These are phyloP conservation scores for Xylariaceae sp. DNA, from an alignment of 2,329 filamentous ascomycete species.

Conservation along the genomic window DNA sequence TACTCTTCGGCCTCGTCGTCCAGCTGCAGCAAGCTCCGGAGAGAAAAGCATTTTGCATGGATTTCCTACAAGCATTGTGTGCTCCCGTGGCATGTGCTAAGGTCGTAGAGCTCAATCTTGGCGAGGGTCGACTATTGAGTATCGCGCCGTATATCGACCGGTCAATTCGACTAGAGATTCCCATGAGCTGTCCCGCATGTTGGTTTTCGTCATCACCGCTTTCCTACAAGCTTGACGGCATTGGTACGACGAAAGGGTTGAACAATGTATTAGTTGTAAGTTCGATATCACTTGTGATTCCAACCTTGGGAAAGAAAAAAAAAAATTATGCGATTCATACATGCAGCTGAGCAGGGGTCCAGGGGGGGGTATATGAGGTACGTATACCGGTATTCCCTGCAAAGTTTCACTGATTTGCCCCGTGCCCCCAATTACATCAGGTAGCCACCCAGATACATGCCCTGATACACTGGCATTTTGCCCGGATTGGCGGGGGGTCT, in stretches of 20 bases:
- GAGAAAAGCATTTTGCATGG: slow-evolving; percentile 7
- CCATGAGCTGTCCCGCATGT: slow-evolving; percentile 59
- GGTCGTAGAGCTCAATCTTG: slow-evolving; percentile 24
- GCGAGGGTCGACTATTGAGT: slow-evolving; percentile 49
- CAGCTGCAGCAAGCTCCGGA: slow-evolving; percentile 4
- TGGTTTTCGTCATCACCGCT: slow-evolving; percentile 38
- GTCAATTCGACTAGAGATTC: slow-evolving; percentile 61
- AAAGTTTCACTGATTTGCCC: neutral
- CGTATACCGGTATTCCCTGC: no score
- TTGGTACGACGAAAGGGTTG: slow-evolving; percentile 4
- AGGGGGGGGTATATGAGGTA: neutral
- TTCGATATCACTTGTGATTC: slow-evolving; percentile 4
- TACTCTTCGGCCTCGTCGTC: slow-evolving; percentile 6
- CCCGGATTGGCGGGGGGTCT: no score
- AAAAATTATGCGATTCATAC: slow-evolving; percentile 15
- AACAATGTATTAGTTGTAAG: neutral
- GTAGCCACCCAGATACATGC: no score
- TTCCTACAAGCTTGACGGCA: slow-evolving; percentile 20
- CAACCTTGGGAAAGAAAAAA: slow-evolving; percentile 11
- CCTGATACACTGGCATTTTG: neutral
- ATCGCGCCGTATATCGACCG: slow-evolving; percentile 62
- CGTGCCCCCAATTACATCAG: no score
- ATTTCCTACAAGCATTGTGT: slow-evolving; percentile 15
- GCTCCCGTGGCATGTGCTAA: slow-evolving; percentile 12
- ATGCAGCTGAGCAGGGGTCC: slow-evolving; percentile 7